Evolutionary conservation across 2,329 filamentous ascomycete species (phyloP), one percentile per base, ranked within the genome.

Genomic region (Dothistroma septosporum): DNA sequence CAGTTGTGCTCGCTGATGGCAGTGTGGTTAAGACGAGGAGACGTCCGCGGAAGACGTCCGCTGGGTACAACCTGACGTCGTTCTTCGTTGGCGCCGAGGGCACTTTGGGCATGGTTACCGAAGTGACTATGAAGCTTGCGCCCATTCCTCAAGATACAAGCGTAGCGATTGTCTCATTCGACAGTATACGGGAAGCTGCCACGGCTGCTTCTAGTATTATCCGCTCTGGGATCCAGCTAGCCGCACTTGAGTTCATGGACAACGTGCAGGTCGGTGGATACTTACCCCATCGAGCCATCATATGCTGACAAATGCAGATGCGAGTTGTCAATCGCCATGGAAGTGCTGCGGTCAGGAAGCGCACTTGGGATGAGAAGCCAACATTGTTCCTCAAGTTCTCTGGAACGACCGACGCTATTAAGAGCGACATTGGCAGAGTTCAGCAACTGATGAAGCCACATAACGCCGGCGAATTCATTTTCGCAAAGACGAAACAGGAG

Each of bases 211-310:
- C 88, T 1, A 84, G 83, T 54, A 85, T 93, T n/a, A 89, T 93
- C 81, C 85, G 89, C 68, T 82, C 85, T 0, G 89, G 87, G 0
- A 80, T 92, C 3, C 89, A 87, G 0, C 82, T 92, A 7, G 88
- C 87, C 0, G 88, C 88, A 3, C 88, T 92, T 84, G 90, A 94
- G 75, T 86, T 94, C 67, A 91, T 94, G 88, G 90, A 94, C 71
- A 90, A 94, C 60, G 88, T 93, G 3, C 89, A 92, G 35, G 60
- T 62, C 11, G n/a, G 60, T 52, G 24, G 10, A 14, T n/a, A 35
- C 14, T 5, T 32, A n/a, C n/a, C 11, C 21, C 11, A 28, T 12
- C 7, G 10, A 22, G 2, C 37, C 21, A 21, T 24, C 4, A n/a
- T 2, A 44, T 6, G 28, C 35, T 61, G 44, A 59, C 21, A 0